These are phyloP conservation scores for Talaromyces sp. DNA, from an alignment of 2,329 filamentous ascomycete genomes.

Conservation along the genomic window DNA sequence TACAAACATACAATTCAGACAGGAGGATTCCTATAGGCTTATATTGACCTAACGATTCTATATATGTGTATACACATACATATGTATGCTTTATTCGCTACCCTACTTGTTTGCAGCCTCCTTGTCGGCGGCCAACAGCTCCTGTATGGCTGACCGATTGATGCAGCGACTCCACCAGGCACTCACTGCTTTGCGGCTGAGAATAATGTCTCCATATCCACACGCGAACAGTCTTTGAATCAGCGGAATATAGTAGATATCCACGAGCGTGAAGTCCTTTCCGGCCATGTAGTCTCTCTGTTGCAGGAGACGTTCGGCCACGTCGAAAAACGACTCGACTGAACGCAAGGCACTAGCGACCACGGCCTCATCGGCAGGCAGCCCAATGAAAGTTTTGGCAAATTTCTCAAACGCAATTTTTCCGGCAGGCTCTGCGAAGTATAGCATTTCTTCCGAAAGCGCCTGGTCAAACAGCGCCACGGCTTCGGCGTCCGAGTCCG, in stretches of 20 bases:
- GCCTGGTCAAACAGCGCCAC: conserved; percentile 8
- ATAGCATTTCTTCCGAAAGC: conserved; percentile 1
- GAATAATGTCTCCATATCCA: conserved; percentile 3
- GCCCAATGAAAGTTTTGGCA: conserved; percentile 5
- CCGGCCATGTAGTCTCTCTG: conserved; percentile 6
- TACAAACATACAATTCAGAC: no score
- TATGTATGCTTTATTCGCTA: neutral
- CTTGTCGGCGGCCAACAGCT: conserved; percentile 2
- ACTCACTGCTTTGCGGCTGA: conserved; percentile 1
- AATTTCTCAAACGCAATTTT: conserved; percentile 6
- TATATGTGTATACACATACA: neutral
- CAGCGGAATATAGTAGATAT: conserved; percentile 9
- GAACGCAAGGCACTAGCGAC: conserved; percentile 4
- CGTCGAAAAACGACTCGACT: conserved; percentile 6
- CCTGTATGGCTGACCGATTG: conserved; percentile 5
- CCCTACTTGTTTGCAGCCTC: neutral
- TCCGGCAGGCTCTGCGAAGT: conserved; percentile 7
- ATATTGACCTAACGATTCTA: no score
- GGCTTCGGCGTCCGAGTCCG: conserved; percentile 2
- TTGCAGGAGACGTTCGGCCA: conserved; percentile 3
- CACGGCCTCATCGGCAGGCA: conserved; percentile 1
- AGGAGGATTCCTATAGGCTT: no score
- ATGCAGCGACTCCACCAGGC: conserved; percentile 8
- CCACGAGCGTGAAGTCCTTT: conserved; percentile 6
- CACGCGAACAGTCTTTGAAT: conserved; percentile 7